phyloP scores from a whole-genome alignment of 108 stramenopile species.

The Pseudonitzschia delicatissima region DNA sequence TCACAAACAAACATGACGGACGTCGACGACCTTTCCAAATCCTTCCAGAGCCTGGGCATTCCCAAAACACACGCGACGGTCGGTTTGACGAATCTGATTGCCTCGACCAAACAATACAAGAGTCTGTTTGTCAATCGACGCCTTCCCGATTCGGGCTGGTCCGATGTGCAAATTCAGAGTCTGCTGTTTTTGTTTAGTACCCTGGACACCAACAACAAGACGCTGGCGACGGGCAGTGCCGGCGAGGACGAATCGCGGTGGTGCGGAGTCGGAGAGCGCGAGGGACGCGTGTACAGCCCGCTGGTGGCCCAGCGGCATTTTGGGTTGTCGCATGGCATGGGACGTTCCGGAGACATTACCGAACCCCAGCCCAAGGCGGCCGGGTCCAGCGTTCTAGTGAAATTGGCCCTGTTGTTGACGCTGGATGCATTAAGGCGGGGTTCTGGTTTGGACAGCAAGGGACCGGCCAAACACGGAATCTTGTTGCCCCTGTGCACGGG shows the following conservation, averaged over 20 bases:
- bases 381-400: slow-evolving; percentile 89
- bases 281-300: slow-evolving; percentile 91
- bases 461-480: slow-evolving; percentile 69
- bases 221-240: slow-evolving; percentile 25
- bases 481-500: slow-evolving; percentile 94
- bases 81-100: slow-evolving; percentile 69
- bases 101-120: slow-evolving; percentile 61
- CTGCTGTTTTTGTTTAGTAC: slow-evolving; percentile 69
- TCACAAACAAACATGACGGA: slow-evolving; percentile 3
- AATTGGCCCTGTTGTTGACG: slow-evolving; percentile 72
- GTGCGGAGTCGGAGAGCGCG: slow-evolving; percentile 99
- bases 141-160: slow-evolving; percentile 77
- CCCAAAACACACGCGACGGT: slow-evolving; percentile 78
- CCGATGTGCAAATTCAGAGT: slow-evolving; percentile 79
- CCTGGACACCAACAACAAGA: slow-evolving; percentile 87
- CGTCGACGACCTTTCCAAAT: slow-evolving; percentile 35
- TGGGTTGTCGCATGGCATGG: slow-evolving; percentile 96
- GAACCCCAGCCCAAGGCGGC: slow-evolving; percentile 99
- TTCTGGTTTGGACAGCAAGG: slow-evolving; percentile 70
- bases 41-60: slow-evolving; percentile 55
- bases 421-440: slow-evolving; percentile 89
- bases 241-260: slow-evolving; percentile 44
- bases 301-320: slow-evolving; percentile 87
- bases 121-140: slow-evolving; percentile 72
- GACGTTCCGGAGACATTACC: slow-evolving; percentile 95